A percentile compares a stretch with the other conserved stretches of the same genome.
phyloP scores from a whole-genome alignment of 2,329 filamentous ascomycete species.

The Monilinia aucupariae region DNA sequence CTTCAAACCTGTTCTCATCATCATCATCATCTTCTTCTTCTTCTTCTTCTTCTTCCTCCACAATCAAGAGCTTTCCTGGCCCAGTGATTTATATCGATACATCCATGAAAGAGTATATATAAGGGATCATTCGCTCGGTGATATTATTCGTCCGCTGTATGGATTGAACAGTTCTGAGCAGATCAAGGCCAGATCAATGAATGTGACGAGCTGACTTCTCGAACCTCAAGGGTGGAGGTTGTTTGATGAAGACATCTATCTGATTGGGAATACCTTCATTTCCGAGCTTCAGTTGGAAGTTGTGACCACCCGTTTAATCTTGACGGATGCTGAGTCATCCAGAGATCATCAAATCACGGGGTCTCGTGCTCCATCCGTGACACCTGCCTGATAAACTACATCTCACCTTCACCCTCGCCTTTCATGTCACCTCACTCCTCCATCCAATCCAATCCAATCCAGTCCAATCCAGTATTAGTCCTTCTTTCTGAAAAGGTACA shows the following conservation, averaged over 20 bases:
- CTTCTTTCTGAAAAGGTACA: conserved; percentile 5
- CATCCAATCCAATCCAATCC: not conserved
- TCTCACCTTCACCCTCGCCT: not conserved
- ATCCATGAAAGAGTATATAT: not conserved
- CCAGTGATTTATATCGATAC: not conserved
- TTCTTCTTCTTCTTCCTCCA: too few species aligned
- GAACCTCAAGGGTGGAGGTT: too few species aligned
- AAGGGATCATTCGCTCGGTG: not conserved
- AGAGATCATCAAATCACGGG: not conserved
- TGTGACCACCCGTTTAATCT: too few species aligned
- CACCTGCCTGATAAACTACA: conserved; percentile 14
- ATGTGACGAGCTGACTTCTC: too few species aligned
- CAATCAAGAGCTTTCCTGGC: not conserved
- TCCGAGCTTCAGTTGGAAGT: too few species aligned
- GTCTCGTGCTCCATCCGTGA: conserved; percentile 2
- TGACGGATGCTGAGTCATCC: not conserved
- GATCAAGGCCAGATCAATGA: too few species aligned
- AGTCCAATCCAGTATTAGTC: too few species aligned
- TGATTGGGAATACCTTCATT: too few species aligned
- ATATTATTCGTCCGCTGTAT: too few species aligned
- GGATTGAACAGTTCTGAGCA: too few species aligned
- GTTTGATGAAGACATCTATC: too few species aligned
- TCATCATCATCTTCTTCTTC: too few species aligned
- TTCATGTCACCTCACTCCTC: not conserved
- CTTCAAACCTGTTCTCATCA: not conserved